Evolutionary conservation across 1,139 yeast genomes (phyloP).

Genomic region (Sugiyamaella neomexicana): DNA sequence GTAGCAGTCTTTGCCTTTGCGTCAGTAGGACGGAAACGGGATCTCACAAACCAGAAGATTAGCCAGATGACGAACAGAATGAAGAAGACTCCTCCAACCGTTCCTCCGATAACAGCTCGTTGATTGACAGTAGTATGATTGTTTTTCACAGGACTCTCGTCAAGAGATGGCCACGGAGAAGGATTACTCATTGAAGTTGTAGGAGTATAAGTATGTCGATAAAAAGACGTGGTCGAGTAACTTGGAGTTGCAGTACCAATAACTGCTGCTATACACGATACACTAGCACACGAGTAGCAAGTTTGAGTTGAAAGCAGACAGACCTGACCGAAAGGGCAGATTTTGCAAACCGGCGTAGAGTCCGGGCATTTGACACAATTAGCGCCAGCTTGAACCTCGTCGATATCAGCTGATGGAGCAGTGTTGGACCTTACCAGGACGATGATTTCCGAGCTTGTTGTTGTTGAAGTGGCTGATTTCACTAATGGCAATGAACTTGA

Average conservation of each 20-base stretch:
- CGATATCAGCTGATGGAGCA: neutral
- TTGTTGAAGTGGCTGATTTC: neutral
- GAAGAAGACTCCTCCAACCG: conserved; percentile 24
- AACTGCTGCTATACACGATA: conserved; percentile 18
- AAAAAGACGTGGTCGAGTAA: neutral
- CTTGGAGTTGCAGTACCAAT: conserved; percentile 1
- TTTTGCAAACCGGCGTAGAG: conserved; percentile 20
- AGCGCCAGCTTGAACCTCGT: conserved; percentile 9
- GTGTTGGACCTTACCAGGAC: neutral
- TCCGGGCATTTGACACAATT: conserved; percentile 19
- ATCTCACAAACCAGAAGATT: conserved; percentile 11
- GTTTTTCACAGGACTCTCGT: neutral
- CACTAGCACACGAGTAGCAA: conserved; percentile 21
- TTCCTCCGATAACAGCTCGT: conserved; percentile 24
- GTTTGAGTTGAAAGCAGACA: conserved; percentile 22
- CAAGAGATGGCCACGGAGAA: conserved; percentile 11
- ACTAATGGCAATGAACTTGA: neutral
- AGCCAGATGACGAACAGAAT: conserved; percentile 18
- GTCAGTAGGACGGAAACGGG: neutral
- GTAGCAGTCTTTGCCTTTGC: neutral
- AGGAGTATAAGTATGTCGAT: conserved; percentile 3
- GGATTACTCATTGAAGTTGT: conserved; percentile 4
- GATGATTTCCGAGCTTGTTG: neutral
- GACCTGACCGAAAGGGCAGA: conserved; percentile 20
- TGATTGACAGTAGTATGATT: conserved; percentile 10